Evolutionary conservation across 208 protist genomes (phyloP), one percentile per base, ranked within the genome.

Genomic region (Trypanosoma mega): DNA sequence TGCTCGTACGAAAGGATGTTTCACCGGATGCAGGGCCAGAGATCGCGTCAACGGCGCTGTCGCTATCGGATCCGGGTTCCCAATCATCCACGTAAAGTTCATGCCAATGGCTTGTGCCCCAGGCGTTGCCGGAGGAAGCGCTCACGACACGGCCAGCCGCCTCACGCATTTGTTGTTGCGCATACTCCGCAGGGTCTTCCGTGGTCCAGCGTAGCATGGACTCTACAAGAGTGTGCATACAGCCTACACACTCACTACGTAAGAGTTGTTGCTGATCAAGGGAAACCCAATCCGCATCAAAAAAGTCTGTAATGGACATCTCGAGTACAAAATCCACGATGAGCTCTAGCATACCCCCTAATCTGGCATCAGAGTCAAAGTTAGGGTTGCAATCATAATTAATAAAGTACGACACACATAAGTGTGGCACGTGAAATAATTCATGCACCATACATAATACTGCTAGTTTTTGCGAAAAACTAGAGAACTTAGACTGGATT

Each of bases 311-410:
- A 52, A 83, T 90, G 34, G 53, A 79, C 66, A 87, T 79, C 56
- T 82, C 78, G 26, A 68, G 59, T 34, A 92, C 69, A 75, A 91
- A 87, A 51, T 85, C 76, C 29, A 92, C 65, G 27, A 95, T 54
- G 27, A 85, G 54, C 68, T 90, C 76, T n/a, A 92, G 53, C 82
- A 92, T 82, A 45, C 80, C 88, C 34, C 85, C 82, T 49, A 83
- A 85, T 51, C 77, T 61, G 1, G 64, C 78, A 18, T 54, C 76
- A n/a, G 82, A 51, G 61, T 93, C 89, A 71, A 91, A 90, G 44
- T 61, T 60, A 1, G 85, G 83, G 63, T 84, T 90, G 72, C 85
- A 92, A 60, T 95, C 89, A 61, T 93, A 91, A 67, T 95, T 95
- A 39, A 91, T 76, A 58, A 88, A 93, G 53, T 85, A 83, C 2